Evolutionary conservation across 108 stramenopile genomes (phyloP).

Genomic region (Cyclotella cryptica): DNA sequence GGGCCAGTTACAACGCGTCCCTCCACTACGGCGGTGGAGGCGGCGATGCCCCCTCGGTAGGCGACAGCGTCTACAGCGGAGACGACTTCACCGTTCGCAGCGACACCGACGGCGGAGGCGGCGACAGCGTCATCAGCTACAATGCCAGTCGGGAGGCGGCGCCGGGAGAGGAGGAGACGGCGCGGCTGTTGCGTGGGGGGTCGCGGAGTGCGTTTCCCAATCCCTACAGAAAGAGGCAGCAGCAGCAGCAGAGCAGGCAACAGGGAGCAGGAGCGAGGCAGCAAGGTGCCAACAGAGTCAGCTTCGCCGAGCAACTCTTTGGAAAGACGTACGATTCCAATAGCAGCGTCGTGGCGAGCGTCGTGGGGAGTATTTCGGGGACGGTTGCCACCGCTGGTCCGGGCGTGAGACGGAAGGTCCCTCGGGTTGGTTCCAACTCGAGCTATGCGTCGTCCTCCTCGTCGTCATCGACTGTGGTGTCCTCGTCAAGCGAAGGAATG

Average conservation of each 20-base stretch:
- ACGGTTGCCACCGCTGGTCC: neutral
- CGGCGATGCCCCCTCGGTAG: conserved; percentile 3
- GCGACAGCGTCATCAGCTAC: conserved; percentile 1
- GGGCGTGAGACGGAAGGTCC: conserved; percentile 1
- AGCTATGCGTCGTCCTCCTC: neutral
- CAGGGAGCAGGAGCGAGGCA: neutral
- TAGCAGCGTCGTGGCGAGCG: neutral
- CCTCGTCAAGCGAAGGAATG: neutral
- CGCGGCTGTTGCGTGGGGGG: neutral
- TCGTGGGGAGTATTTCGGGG: conserved; percentile 11
- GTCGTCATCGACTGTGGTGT: neutral
- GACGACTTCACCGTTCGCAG: conserved; percentile 9
- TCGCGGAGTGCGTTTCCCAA: neutral
- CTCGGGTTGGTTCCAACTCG: neutral
- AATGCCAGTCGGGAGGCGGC: neutral
- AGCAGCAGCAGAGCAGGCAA: neutral
- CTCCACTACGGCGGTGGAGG: conserved; percentile 2
- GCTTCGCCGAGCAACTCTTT: conserved; percentile 4
- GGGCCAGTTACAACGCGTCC: conserved; percentile 11
- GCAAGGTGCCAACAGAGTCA: neutral
- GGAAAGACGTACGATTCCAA: conserved; percentile 14
- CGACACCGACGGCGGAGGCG: neutral
- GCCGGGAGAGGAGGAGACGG: conserved; percentile 10
- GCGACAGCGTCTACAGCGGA: neutral
- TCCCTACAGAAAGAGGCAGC: conserved; percentile 5